Conservation (phyloP, 495 filamentous ascomycete species). For the Trypethelium eluteriae region DNA sequence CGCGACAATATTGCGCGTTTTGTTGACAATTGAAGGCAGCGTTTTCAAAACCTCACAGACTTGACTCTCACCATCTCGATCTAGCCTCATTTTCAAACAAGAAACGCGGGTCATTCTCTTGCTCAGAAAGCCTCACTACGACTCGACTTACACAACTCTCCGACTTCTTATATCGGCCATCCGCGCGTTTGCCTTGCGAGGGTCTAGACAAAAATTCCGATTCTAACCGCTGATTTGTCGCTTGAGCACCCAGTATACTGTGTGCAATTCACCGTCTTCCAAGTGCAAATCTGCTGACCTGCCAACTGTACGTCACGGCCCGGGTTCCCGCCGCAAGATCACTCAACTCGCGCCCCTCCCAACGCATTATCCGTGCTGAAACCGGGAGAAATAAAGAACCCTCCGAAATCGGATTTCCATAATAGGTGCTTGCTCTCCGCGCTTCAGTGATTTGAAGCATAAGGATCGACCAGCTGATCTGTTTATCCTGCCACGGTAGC, state of each 20-base stretch:
- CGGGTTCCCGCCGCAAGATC: background rate
- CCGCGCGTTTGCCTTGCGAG: no score
- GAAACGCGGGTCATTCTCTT: no score
- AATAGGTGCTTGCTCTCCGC: background rate
- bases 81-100: no score
- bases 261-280: background rate
- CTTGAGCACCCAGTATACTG: background rate
- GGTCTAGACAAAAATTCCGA: background rate
- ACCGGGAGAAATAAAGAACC: background rate
- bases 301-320: background rate
- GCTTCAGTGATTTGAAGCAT: background rate
- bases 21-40: no score
- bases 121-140: no score
- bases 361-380: background rate
- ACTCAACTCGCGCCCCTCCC: background rate
- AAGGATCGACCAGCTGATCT: background rate
- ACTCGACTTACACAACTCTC: no score
- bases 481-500: background rate
- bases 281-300: background rate
- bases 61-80: no score
- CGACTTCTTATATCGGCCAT: no score
- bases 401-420: background rate
- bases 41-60: no score
- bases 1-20: no score
- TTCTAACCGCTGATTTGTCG: background rate